Conservation (phyloP, 805 yeast genomes). For the Kockiozyma suomiensis region DNA sequence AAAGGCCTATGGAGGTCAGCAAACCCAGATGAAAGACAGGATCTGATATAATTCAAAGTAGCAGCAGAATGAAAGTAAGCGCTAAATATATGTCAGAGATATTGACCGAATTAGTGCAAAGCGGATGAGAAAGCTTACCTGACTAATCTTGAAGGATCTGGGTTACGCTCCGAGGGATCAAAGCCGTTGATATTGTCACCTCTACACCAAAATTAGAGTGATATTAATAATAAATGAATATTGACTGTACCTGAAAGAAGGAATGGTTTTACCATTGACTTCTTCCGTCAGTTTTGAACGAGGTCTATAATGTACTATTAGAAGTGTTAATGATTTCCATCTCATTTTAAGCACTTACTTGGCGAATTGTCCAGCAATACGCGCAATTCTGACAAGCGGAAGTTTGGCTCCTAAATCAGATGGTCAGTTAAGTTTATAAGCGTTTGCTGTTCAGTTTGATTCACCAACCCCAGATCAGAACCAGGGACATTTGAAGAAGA, state of each 20-base stretch:
- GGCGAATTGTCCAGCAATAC: constrained; percentile 52
- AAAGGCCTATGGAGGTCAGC: constrained; percentile 48
- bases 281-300: constrained; percentile 49
- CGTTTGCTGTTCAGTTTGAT: no score
- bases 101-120: not conserved
- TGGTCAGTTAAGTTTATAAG: no score
- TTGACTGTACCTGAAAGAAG: constrained; percentile 45
- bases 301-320: no score
- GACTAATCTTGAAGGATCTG: constrained; percentile 48
- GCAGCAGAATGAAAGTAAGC: constrained; percentile 52
- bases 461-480: constrained; percentile 46
- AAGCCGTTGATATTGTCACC: constrained; percentile 51
- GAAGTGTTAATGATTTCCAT: not conserved
- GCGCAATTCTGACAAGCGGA: constrained; percentile 48
- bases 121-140: constrained; percentile 5
- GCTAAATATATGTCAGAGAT: constrained; percentile 15
- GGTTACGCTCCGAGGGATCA: constrained; percentile 45
- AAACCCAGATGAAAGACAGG: constrained; percentile 45
- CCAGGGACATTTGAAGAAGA: constrained; percentile 48
- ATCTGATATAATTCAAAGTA: constrained; percentile 47
- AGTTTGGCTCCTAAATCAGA: constrained; percentile 39
- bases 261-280: constrained; percentile 46
- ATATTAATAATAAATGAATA: not conserved
- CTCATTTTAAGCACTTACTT: constrained; percentile 34
- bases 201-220: constrained; percentile 28